Base-by-base conservation (phyloP, 148 eudicot genomes). In the Vaccinium macrocarpon region DNA sequence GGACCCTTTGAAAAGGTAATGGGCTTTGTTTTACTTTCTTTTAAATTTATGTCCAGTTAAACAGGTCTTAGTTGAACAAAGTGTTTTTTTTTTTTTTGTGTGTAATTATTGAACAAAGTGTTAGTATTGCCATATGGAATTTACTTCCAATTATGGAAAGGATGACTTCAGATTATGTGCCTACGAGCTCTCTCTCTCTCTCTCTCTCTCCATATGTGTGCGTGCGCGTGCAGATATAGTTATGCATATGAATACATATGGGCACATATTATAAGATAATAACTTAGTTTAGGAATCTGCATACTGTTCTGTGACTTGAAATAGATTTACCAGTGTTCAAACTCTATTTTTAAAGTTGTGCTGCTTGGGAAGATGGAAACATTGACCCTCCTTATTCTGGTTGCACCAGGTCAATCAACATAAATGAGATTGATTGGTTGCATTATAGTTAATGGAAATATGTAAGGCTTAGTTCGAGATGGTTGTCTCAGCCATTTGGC, bases 1-100 rank as follows among this genome's bases (percentile, higher is more conserved):
- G 99, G 99, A 27, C 79, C 98, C 66, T 97, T 97, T 85, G 98
- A 97, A 87, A 92, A 92, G 98, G 99, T 97, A 86, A 49, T 78
- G 76, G 5, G 21, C 68, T 53, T 29, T 61, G 57, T 48, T 18
- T 71, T 14, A 48, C 4, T 23, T 76, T 21, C 12, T 18, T 52
- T 19, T 23, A 18, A 8, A 8, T 32, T 32, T 42, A 42, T 42
- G 46, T 42, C 46, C 46, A 42, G 46, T 42, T 0, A 52, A 52
- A 52, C 2, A 52, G 55, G 27, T 23, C 52, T 12, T 64, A 23
- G 23, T 55, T 10, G 7, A 80, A 21, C 57, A 16, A 50, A 46
- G 13, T 62, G 55, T 73, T 46, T 35, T 35, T 35, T 35, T 35
- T 35, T 35, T 2, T 35, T 35, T 35, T 35, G 0, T 1, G 32